Percentiles rank a stretch among this genome's conserved stretches.
These are phyloP conservation scores for Saitozyma podzolica DNA, from an alignment of 768 basidiomycete species.

Conservation along the genomic window DNA sequence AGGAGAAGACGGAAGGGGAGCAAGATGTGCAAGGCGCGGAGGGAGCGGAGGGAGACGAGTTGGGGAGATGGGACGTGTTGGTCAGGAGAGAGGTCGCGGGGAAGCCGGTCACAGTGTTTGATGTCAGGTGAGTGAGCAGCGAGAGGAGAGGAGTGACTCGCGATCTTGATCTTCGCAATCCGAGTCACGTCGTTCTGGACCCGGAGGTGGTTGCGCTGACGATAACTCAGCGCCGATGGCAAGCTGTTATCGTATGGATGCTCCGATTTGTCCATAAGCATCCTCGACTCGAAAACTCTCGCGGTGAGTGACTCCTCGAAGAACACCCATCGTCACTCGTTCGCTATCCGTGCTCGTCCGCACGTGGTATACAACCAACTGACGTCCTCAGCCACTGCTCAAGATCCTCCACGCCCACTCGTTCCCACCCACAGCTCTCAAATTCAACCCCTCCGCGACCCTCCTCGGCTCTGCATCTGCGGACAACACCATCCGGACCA, in stretches of 20 bases:
- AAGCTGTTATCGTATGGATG: slow-evolving; percentile 79
- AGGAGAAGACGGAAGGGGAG: slow-evolving; percentile 7
- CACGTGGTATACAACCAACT: background rate
- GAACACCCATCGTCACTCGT: background rate
- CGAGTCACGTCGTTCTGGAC: background rate
- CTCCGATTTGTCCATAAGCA: slow-evolving; percentile 79
- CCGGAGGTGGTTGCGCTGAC: background rate
- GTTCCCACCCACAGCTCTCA: slow-evolving; percentile 84
- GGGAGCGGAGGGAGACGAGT: slow-evolving; percentile 25
- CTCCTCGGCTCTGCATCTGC: slow-evolving; percentile 85
- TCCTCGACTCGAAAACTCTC: slow-evolving; percentile 76
- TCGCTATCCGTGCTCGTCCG: background rate
- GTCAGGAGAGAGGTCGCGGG: slow-evolving; percentile 72
- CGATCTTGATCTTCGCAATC: background rate
- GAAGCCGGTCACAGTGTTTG: slow-evolving; percentile 81
- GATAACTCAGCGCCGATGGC: slow-evolving; percentile 68
- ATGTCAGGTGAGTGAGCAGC: slow-evolving; percentile 66
- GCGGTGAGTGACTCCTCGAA: slow-evolving; percentile 59
- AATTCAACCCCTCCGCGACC: slow-evolving; percentile 80
- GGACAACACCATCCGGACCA: slow-evolving; percentile 79
- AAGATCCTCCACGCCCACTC: slow-evolving; percentile 92
- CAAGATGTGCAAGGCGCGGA: slow-evolving; percentile 28
- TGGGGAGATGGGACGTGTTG: slow-evolving; percentile 73
- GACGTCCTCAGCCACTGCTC: slow-evolving; percentile 67
- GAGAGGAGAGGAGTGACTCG: background rate